Evolutionary conservation across 163 green algal genomes (phyloP), one percentile per base, ranked within the genome.

Genomic region (Scenedesmus sp.): DNA sequence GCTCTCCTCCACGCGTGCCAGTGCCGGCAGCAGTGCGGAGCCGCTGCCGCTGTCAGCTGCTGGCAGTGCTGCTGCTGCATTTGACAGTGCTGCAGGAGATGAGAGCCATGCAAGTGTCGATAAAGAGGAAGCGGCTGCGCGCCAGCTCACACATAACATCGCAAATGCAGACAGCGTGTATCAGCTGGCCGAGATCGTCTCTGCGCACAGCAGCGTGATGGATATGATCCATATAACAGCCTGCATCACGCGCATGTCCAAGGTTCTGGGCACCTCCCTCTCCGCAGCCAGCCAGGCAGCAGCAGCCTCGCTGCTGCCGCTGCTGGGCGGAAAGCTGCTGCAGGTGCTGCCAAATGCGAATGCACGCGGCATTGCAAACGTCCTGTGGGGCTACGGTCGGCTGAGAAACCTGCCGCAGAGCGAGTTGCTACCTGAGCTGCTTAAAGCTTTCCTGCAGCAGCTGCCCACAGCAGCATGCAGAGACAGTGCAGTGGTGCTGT

Each of bases 201-300:
- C 55, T 5, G 90, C 84, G 18, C 84, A 93, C 84, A 26, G 6
- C 26, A 87, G 73, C 3, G 66, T 90, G n/a, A 90, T 90, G 84
- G 90, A 93, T 20, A 87, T 90, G 84, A 90, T 93, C 20, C 90
- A 93, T 23, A 86, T 93, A 15, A 93, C 90, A 64, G 90, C 90
- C 18, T 93, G 84, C 74, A 93, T 93, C 57, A 93, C 90, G 70
- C 57, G 90, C 26, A 84, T 93, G 20, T 64, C 60, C 84, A 93
- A 93, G 83, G 90, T 93, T 8, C 83, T 93, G 3, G 88, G 90
- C 56, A 81, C 70, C 3, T 59, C 90, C 0, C 56, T 74, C 8
- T 18, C 59, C 2, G 9, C 26, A 20, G n/a, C 70, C 2, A n/a
- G 46, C 12, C 84, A 90, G 74, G 84, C 84, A 18, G 84, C 84